Evolutionary conservation across 1,284 basidiomycete species (phyloP).

Genomic region (Cerrena zonata): DNA sequence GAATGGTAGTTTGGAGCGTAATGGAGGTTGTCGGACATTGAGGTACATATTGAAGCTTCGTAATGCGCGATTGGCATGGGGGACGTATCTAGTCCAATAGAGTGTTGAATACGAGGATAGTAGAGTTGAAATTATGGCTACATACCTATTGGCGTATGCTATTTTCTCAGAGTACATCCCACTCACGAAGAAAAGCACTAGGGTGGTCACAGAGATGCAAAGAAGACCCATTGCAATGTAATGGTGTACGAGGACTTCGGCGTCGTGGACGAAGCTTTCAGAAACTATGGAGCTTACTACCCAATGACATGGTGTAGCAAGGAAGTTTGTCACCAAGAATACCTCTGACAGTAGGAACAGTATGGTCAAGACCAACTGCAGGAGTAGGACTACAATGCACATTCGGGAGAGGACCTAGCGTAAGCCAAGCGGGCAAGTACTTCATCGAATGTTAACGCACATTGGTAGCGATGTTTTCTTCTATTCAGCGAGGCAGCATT

Average conservation of each 20-base stretch:
- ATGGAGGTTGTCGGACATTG: conserved; percentile 79
- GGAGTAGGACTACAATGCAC: conserved; percentile 83
- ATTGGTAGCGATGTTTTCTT: conserved; percentile 81
- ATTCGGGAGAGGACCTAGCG: conserved; percentile 3
- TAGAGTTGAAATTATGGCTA: conserved; percentile 11
- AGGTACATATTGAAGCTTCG: conserved; percentile 95
- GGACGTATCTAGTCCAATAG: conserved; percentile 75
- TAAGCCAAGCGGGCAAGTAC: neutral
- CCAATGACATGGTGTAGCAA: conserved; percentile 58
- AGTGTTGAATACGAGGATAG: neutral
- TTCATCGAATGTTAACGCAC: conserved; percentile 44
- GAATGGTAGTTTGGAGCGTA: conserved; percentile 54
- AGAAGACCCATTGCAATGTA: conserved; percentile 73
- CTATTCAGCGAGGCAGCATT: conserved; percentile 79
- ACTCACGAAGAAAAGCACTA: conserved; percentile 92
- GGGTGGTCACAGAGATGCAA: conserved; percentile 82
- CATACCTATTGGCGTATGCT: conserved; percentile 89
- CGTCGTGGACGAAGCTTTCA: conserved; percentile 40
- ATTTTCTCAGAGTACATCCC: conserved; percentile 97
- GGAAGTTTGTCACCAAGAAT: conserved; percentile 60
- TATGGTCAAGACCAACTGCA: conserved; percentile 65
- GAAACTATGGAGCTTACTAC: conserved; percentile 46
- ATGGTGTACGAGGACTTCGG: conserved; percentile 49
- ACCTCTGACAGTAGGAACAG: conserved; percentile 70
- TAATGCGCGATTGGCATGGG: conserved; percentile 88